Evolutionary conservation across 306 rosid genomes (phyloP), one percentile per base, ranked within the genome.

Genomic region (Inga leiocalycina): DNA sequence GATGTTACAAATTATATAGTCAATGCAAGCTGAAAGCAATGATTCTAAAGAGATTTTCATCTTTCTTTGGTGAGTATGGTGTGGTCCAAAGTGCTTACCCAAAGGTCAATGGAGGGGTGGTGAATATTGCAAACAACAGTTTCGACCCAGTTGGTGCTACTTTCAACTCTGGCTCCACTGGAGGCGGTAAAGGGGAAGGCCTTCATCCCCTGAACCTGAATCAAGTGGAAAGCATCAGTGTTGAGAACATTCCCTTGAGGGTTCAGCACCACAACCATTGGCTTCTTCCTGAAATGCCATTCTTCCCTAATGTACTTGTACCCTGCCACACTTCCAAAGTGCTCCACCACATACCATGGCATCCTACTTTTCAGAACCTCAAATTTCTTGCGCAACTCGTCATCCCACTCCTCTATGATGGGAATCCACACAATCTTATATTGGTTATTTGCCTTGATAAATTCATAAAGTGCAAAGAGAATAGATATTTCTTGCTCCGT

Each of bases 371-470:
- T 72, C 41, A 71, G 8, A 1, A 49, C 20, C 5, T 80, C 83
- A 48, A 76, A 89, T 59, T 45, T 82, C 59, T 34, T 10, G 14
- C 24, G 17, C 24, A 48, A n/a, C 61, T 79, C 75, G 0, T 45
- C 74, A 9, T 61, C 49, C 79, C 84, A 49, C 8, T 49, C 57
- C 10, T 43, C 87, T 16, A 88, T 87, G n/a, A 88, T 78, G 6
- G 91, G 89, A 13, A 85, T 78, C 91, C 91, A 88, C 72, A 88
- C 82, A 66, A 88, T 83, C 75, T 76, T 86, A 43, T 79, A 86
- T 5, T 81, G 74, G 6, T 44, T 74, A 3, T 85, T 68, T 20
- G 4, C 81, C 68, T 81, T 84, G 73, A 35, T 83, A 61, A 52
- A 83, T 46, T 72, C 57, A 24, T 71, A 45, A 12, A 72, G 19